Conservation (phyloP, 345 rosid genomes). For the Citrus mangshanensis region DNA sequence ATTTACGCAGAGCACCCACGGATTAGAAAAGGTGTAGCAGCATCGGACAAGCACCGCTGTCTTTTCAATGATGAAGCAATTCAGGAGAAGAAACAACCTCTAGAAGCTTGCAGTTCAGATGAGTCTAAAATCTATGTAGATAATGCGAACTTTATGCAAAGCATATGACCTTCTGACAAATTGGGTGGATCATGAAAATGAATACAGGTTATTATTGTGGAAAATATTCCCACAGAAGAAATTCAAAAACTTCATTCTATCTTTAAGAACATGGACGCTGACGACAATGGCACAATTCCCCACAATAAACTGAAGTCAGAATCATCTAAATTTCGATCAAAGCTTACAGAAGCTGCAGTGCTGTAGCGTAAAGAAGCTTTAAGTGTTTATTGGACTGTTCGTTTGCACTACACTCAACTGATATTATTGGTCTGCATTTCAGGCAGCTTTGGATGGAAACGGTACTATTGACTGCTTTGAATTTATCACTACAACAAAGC, state of each 20-base stretch:
- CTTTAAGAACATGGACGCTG: constrained; percentile 78
- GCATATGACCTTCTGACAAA: neutral
- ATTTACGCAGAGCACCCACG: neutral
- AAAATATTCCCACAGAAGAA: constrained; percentile 70
- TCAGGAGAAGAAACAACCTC: neutral
- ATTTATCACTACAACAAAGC: constrained; percentile 85
- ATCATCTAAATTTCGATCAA: constrained; percentile 69
- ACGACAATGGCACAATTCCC: constrained; percentile 78
- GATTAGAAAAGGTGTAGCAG: neutral
- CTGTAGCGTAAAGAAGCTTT: constrained; percentile 86
- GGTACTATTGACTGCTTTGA: constrained; percentile 80
- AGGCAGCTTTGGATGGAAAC: constrained; percentile 92
- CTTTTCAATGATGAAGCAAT: neutral
- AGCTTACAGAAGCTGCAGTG: constrained; percentile 69
- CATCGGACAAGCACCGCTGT: neutral
- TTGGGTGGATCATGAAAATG: neutral
- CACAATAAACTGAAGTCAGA: constrained; percentile 68
- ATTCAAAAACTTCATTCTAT: constrained; percentile 70
- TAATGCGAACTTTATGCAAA: neutral
- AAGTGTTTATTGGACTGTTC: constrained; percentile 19
- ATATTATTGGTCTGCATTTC: constrained; percentile 5
- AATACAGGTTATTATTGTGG: constrained; percentile 31
- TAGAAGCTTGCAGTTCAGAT: constrained; percentile 21
- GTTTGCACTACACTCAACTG: neutral
- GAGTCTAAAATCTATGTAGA: neutral